phyloP scores from a whole-genome alignment of 768 basidiomycete genomes.

The Lyophyllum semitale region DNA sequence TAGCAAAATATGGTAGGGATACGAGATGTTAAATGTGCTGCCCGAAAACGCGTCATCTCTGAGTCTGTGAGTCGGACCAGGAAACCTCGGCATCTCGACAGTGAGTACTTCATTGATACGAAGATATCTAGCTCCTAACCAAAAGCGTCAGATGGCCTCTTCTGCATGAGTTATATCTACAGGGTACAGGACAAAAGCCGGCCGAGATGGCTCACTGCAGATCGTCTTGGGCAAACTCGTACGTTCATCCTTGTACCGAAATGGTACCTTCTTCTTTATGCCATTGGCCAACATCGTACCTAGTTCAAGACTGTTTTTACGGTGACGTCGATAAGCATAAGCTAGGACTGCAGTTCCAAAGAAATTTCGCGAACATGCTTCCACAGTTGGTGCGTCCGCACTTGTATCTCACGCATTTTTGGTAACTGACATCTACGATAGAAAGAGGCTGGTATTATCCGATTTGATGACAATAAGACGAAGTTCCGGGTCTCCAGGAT shows the following conservation, averaged over 20 bases:
- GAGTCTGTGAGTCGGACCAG: background rate
- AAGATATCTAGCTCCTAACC: background rate
- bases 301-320: constrained; percentile 5
- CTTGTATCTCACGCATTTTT: background rate
- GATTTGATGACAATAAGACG: background rate
- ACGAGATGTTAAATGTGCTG: background rate
- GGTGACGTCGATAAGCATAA: background rate
- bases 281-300: too few species aligned
- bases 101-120: background rate
- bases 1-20: background rate
- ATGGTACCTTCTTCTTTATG: too few species aligned
- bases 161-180: background rate
- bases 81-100: constrained; percentile 12
- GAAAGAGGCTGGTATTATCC: constrained; percentile 5
- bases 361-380: background rate
- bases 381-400: constrained; percentile 2
- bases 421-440: background rate
- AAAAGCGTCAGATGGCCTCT: background rate
- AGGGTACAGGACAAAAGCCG: background rate
- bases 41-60: background rate
- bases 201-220: background rate
- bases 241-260: too few species aligned
- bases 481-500: background rate
- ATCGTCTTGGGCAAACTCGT: background rate
- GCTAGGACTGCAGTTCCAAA: constrained; percentile 1